Base-by-base conservation (phyloP, 305 asterid genomes). In the Solanum hybrid region DNA sequence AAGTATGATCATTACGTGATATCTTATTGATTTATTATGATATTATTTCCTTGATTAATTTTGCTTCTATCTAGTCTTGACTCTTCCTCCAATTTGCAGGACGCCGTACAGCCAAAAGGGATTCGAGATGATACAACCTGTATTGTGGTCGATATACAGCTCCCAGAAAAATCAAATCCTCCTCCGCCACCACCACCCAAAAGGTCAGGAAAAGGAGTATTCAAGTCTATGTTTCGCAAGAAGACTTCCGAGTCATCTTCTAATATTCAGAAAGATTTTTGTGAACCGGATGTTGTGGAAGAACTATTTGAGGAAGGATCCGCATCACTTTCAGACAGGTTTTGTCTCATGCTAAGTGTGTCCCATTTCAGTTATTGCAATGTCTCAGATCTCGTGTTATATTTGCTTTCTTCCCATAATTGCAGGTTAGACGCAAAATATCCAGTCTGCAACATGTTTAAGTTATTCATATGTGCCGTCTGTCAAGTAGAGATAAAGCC, bases 61-160 rank as follows among this genome's bases (percentile, higher is more conserved):
- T 88, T 36, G 11, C 36, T 84, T 90, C 89, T 83, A 36, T 85
- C 12, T 86, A 87, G 88, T 89, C 89, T 87, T 36, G 13, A 39
- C 90, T 68, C 38, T 89, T 85, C 88, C 24, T 89, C 82, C 89
- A 87, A 32, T 85, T 83, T 91, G 90, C 94, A 97, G 99, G 99
- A 96, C 91, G 99, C 99, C 57, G 93, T 98, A 76, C 93, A 92
- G 73, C 95, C 94, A 72, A 97, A 96, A 92, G 99, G 99, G 86
- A 96, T 98, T 80, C 93, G 99, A 92, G 99, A 98, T 82, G 99
- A 98, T 90, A 98, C 99, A n/a, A 98, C 99, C 29, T 98, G 99
- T 91, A 95, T 97, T 89, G 99, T 98, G 34, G 94, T 97, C 68
- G 99, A 98, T 92, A 89, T 98, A 88, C 94, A 88, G 78, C 98